Conservation (phyloP, 257 asterid species). For the Agastache rugosa region DNA sequence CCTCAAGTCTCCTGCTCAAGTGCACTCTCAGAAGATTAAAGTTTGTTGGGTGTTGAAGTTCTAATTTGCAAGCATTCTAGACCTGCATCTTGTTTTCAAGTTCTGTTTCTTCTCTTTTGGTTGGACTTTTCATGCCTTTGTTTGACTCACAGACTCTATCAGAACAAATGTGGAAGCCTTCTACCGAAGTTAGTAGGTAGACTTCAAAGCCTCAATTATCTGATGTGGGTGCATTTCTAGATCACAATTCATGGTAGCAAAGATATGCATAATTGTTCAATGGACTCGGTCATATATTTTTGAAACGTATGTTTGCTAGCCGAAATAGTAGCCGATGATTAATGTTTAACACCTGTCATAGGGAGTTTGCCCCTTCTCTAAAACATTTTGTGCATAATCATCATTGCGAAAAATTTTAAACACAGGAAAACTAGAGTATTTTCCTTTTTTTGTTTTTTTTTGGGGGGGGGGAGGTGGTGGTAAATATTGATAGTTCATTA, state of each 20-base stretch:
- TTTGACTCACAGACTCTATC: conserved; percentile 26
- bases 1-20: conserved; percentile 27
- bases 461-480: background rate
- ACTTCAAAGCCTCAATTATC: conserved; percentile 18
- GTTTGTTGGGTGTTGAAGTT: conserved; percentile 34
- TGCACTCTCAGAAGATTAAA: conserved; percentile 29
- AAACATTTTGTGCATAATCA: conserved; percentile 6
- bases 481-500: background rate
- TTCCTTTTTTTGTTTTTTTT: too few relatives aligned
- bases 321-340: background rate
- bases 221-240: conserved; percentile 26
- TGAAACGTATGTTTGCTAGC: conserved; percentile 16
- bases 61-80: conserved; percentile 5
- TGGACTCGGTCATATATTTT: conserved; percentile 1
- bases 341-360: conserved; percentile 1
- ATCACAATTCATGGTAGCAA: conserved; percentile 11
- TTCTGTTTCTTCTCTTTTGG: conserved; percentile 7
- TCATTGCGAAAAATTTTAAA: background rate
- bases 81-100: conserved; percentile 22
- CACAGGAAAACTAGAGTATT: background rate
- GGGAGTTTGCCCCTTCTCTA: background rate
- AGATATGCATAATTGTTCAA: conserved; percentile 9
- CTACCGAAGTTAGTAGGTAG: conserved; percentile 34
- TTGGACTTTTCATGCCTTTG: conserved; percentile 30
- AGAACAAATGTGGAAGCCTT: conserved; percentile 3